Base-by-base conservation (phyloP, 106 monocot species). In the Chionographis japonica region DNA sequence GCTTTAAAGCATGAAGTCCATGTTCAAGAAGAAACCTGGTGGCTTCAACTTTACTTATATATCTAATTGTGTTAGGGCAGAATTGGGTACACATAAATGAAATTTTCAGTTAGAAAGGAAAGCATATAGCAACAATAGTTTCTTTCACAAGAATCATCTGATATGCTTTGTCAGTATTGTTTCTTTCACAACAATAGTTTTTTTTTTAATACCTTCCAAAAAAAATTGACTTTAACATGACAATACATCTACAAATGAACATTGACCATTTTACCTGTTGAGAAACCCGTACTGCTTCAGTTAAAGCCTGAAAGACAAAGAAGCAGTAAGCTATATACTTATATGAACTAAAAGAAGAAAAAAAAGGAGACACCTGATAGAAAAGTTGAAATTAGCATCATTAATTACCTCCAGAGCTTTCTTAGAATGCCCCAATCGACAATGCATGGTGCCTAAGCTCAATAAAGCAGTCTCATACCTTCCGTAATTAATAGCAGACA, bases 401-500 rank as follows among this genome's bases (percentile, higher is more conserved):
- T 15, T 41, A n/a, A 62, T 77, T 77, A 86, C 95, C 84, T 92
- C 90, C 35, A 98, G 68, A 61, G 97, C 97, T 73, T 78, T 89
- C 80, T 85, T 89, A 17, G 90, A 79, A 73, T 98, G 97, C 54
- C 97, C 97, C 74, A 98, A 92, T 62, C 75, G 85, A 69, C 69
- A 71, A 71, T 98, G 97, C 89, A 98, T 81, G 66, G 76, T 98
- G 50, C 97, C 97, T 80, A 98, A 75, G 75, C 92, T 86, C 36
- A 98, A 65, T 55, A 87, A 68, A 79, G 97, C 97, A 62, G 89
- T 87, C 78, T 98, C 79, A 63, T 90, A 98, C 58, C 87, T 84
- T 41, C 97, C 97, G 19, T 85, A 17, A 54, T 65, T 52, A 61
- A 83, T 76, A 40, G 79, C 87, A 58, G 82, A 54, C 3, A 62